Percentiles rank a stretch among this genome's conserved stretches.
Conservation (phyloP, 306 rosid species). For the Quercus agrifolia region DNA sequence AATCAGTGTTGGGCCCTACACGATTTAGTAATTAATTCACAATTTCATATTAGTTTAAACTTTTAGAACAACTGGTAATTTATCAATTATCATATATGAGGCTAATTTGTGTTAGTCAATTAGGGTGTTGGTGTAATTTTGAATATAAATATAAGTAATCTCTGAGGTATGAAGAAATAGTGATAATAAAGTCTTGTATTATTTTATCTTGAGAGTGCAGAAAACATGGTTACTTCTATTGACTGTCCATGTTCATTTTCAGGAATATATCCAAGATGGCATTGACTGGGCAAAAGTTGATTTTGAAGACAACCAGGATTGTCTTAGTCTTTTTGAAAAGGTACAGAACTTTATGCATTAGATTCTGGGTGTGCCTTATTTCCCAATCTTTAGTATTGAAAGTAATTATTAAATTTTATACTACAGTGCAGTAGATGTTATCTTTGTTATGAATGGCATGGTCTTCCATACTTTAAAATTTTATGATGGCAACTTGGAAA, state of each 20-base stretch:
- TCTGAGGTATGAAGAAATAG: too few species aligned
- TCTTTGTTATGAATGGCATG: background rate
- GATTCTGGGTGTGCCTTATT: background rate
- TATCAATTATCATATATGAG: too few species aligned
- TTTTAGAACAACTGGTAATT: too few species aligned
- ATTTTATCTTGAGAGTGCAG: background rate
- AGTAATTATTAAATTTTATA: background rate
- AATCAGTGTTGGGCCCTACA: too few species aligned
- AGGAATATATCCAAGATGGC: conserved; percentile 98
- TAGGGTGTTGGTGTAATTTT: too few species aligned
- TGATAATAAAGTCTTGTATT: too few species aligned
- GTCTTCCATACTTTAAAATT: background rate
- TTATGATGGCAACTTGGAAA: background rate
- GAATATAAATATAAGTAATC: too few species aligned
- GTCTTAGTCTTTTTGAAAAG: conserved; percentile 97
- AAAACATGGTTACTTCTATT: conserved; percentile 4
- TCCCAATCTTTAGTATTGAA: background rate
- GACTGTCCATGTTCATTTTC: conserved; percentile 23
- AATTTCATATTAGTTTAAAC: too few species aligned
- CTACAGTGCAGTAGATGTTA: background rate
- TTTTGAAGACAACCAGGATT: conserved; percentile 97
- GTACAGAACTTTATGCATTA: conserved; percentile 31
- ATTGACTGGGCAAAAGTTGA: conserved; percentile 98
- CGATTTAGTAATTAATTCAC: too few species aligned
- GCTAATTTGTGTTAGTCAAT: too few species aligned